Base-by-base conservation (phyloP, 192 early-diverging fungal species). In the Borealophlyctis nickersoniae region DNA sequence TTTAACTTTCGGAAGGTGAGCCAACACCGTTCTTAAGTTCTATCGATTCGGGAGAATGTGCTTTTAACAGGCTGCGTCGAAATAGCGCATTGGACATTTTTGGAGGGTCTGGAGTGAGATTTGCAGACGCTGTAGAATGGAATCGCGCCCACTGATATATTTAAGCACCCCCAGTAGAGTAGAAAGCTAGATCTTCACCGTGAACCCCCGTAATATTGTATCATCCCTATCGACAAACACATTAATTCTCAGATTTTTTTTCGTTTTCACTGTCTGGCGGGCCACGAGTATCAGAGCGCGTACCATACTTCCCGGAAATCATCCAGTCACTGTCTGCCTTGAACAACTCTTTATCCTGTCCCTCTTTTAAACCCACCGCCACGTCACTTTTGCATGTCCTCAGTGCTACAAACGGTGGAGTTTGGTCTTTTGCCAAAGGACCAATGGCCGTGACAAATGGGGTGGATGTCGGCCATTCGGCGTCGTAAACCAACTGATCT, bases 61-160 rank as follows among this genome's bases (percentile, higher is more conserved):
- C n/a, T n/a, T n/a, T 53, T 53, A 9, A 23, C 23, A 5, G 33
- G 23, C 23, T 3, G 36, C 35, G 19, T n/a, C n/a, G 28, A 59
- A 13, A 45, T 45, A 93, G 93, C 73, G 95, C 96, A 2, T 65
- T 99, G 71, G 96, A 99, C 76, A 91, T 99, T 22, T 99, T 99
- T 86, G 96, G 96, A 52, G 96, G 96, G 7, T 72, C 64, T 24
- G 81, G 83, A 32, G 86, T 99, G 11, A 83, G 76, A 49, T 95
- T 97, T 74, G 70, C 71, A 2, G 92, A 95, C 52, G 67, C 65
- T 36, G 74, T 83, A 2, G 63, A 27, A 33, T 83, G 77, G 78
- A 83, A 77, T 36, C 52, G 29, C 24, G 34, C 22, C 28, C 39
- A 66, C 19, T 29, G 36, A 14, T 7, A 60, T 13, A n/a, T 48